Percentiles rank a stretch among this genome's conserved stretches.
Evolutionary conservation across 345 rosid genomes (phyloP).

Genomic region (Litchi chinensis): DNA sequence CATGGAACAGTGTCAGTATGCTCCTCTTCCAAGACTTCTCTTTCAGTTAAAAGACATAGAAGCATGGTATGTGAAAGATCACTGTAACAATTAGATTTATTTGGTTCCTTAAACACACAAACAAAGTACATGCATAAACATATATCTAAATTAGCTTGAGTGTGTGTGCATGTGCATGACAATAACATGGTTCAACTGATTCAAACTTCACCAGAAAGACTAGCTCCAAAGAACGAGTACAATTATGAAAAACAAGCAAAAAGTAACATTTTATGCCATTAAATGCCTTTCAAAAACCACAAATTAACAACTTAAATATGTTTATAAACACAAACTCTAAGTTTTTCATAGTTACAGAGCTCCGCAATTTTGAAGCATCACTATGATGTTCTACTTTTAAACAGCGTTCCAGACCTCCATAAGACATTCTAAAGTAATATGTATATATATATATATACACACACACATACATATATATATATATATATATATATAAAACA

Average conservation of each 20-base stretch:
- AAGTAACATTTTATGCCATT: not conserved
- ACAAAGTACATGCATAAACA: too few species aligned
- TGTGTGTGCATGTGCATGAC: not conserved
- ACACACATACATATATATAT: too few species aligned
- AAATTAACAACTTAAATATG: not conserved
- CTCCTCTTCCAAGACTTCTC: slow-evolving; percentile 24
- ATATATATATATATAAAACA: too few species aligned
- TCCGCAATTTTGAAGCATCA: not conserved
- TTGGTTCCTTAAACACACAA: not conserved
- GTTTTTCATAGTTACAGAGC: not conserved
- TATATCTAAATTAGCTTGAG: too few species aligned
- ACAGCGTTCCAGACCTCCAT: not conserved
- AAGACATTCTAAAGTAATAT: too few species aligned
- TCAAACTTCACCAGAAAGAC: not conserved
- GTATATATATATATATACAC: too few species aligned
- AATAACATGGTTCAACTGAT: not conserved
- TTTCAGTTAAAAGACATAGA: slow-evolving; percentile 13
- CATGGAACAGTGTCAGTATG: not conserved
- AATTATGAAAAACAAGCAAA: not conserved
- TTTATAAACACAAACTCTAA: not conserved
- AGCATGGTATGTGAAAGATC: not conserved
- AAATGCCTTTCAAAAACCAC: not conserved
- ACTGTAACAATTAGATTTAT: not conserved
- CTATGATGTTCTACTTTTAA: not conserved
- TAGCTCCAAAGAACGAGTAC: not conserved